Base-by-base conservation (phyloP, 805 yeast genomes). In the Hanseniaspora clermontiae region DNA sequence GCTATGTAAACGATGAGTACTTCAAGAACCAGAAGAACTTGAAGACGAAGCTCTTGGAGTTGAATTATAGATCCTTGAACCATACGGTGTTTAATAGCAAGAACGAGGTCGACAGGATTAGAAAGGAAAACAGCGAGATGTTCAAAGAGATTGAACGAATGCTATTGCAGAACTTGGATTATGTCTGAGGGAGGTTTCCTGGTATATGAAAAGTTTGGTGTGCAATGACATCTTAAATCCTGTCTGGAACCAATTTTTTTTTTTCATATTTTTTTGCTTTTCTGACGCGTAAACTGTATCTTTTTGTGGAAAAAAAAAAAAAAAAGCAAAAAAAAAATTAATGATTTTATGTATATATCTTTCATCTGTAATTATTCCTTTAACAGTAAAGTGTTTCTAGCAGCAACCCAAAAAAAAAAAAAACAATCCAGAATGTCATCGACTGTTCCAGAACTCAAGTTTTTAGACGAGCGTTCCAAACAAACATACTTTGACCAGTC, bases 371-470 rank as follows among this genome's bases (percentile, higher is more conserved):
- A 19, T 24, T 24, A 24, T 5, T 24, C 27, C 5, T 24, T 24
- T 4, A 3, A 24, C 5, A 24, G 3, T 24, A 3, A 24, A 24
- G 5, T 3, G 27, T 4, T 24, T 24, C 5, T 24, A 24, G 27
- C 27, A 24, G 27, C 36, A 5, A n/a, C 10, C 8, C 1, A 51
- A 32, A 14, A 19, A 12, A 50, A 8, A 24, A n/a, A n/a, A n/a
- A n/a, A n/a, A n/a, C n/a, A n/a, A n/a, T n/a, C n/a, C n/a, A n/a
- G n/a, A n/a, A 68, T 68, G 71, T 65, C 71, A 9, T 62, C 71
- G 9, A 62, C 69, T 6, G 70, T 84, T 61, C 83, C 83, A 4
- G 84, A 80, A 54, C 65, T 81, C 59, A 79, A 78, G 64, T 80
- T 81, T 65, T 65, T 74, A 11, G 86, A 81, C 60, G 70, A 73